Conservation (phyloP, 2,329 filamentous ascomycete species). For the Verticillium nubilum region DNA sequence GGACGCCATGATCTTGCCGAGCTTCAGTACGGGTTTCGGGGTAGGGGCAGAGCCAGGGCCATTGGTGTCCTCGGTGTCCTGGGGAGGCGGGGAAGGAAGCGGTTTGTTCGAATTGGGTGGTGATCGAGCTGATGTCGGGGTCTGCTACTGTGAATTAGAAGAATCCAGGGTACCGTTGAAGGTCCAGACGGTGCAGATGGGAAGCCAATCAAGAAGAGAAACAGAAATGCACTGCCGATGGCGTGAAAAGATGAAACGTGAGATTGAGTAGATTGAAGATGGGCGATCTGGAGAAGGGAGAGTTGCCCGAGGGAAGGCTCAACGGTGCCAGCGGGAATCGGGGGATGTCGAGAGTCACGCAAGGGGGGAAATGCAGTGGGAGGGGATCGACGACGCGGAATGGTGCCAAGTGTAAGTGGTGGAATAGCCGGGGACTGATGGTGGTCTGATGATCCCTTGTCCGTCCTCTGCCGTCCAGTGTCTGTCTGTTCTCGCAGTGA, state of each 20-base stretch:
- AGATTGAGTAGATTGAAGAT: too few species aligned
- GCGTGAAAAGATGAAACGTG: background rate
- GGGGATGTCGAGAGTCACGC: background rate
- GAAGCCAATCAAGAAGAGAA: background rate
- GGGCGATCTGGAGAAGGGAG: background rate
- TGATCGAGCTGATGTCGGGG: constrained; percentile 2
- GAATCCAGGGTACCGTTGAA: background rate
- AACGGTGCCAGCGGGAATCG: background rate
- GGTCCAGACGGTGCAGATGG: background rate
- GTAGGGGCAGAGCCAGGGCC: constrained; percentile 22
- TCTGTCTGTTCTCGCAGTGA: background rate
- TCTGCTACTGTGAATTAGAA: background rate
- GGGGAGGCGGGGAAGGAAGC: constrained; percentile 46
- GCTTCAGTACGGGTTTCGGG: constrained; percentile 40
- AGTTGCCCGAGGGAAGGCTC: background rate
- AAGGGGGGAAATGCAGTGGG: background rate
- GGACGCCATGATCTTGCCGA: constrained; percentile 54
- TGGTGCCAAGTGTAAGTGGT: background rate
- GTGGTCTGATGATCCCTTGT: background rate
- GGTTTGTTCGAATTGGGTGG: constrained; percentile 50
- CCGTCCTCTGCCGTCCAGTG: background rate
- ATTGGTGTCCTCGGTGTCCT: constrained; percentile 33
- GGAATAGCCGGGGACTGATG: background rate
- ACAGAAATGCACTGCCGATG: background rate
- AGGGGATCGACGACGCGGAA: background rate